Evolutionary conservation across 2,329 filamentous ascomycete species (phyloP).

Genomic region (Botrytis cinerea): DNA sequence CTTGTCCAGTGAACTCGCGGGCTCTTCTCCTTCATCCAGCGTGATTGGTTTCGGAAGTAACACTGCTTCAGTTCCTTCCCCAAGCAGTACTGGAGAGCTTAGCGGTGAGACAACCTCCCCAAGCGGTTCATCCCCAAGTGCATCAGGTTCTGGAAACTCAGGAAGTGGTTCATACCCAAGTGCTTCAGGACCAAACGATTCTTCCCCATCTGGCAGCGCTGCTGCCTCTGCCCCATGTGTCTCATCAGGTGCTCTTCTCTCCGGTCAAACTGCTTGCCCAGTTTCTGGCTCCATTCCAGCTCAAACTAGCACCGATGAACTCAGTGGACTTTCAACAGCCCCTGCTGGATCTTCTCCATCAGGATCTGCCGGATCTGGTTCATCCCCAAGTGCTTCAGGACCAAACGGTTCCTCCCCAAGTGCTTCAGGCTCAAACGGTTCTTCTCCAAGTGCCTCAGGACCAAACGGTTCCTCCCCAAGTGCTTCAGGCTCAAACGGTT

Average conservation of each 20-base stretch:
- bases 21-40: not conserved
- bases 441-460: not conserved
- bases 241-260: not conserved
- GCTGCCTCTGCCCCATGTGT: not conserved
- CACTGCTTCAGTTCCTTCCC: not conserved
- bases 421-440: not conserved
- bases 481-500: not conserved
- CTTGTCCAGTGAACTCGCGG: not conserved
- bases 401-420: not conserved
- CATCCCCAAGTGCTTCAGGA: not conserved
- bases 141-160: not conserved
- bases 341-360: not conserved
- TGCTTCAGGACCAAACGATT: not conserved
- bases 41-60: not conserved
- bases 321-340: not conserved
- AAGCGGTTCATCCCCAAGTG: not conserved
- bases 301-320: not conserved
- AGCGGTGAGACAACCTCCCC: not conserved
- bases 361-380: not conserved
- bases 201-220: not conserved
- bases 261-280: constrained; percentile 5
- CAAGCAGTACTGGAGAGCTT: not conserved
- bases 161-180: not conserved
- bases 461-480: not conserved
- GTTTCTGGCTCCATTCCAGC: not conserved